Percentiles rank a stretch among this genome's conserved stretches.
phyloP scores from a whole-genome alignment of 179 eudicot species.

The Patellifolia procumbens region DNA sequence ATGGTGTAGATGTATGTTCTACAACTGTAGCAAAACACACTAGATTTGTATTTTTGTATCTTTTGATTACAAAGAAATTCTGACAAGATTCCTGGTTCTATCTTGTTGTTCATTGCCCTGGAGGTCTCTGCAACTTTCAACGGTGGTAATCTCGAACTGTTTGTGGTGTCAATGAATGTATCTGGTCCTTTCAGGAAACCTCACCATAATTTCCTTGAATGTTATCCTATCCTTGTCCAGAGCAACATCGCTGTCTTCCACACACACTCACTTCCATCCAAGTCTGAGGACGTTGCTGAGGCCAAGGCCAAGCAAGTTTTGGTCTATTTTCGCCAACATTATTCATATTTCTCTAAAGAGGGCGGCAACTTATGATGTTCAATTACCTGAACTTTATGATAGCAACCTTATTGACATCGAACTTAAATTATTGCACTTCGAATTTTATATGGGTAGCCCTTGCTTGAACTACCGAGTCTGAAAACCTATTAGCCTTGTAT shows the following conservation, averaged over 20 bases:
- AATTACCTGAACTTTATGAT: too few species aligned
- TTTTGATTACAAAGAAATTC: neutral
- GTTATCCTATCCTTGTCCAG: neutral
- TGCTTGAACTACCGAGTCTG: too few species aligned
- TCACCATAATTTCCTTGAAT: neutral
- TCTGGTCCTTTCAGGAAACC: neutral
- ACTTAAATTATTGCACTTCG: too few species aligned
- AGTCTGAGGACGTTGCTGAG: neutral
- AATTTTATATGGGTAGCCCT: too few species aligned
- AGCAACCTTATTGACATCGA: too few species aligned
- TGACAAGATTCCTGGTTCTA: neutral
- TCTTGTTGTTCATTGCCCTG: neutral
- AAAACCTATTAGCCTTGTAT: too few species aligned
- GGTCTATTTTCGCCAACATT: neutral
- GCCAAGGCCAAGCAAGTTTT: neutral
- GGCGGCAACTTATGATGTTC: too few species aligned
- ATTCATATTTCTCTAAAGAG: neutral
- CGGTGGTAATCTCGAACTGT: neutral
- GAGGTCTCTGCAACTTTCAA: neutral
- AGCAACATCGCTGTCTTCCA: neutral
- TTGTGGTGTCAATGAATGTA: neutral
- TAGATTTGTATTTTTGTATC: neutral
- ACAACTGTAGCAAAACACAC: conserved; percentile 13
- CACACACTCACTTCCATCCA: neutral
- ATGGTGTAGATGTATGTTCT: conserved; percentile 19